phyloP scores from a whole-genome alignment of 2,329 filamentous ascomycete species.

The Westerdykella aurantiaca region DNA sequence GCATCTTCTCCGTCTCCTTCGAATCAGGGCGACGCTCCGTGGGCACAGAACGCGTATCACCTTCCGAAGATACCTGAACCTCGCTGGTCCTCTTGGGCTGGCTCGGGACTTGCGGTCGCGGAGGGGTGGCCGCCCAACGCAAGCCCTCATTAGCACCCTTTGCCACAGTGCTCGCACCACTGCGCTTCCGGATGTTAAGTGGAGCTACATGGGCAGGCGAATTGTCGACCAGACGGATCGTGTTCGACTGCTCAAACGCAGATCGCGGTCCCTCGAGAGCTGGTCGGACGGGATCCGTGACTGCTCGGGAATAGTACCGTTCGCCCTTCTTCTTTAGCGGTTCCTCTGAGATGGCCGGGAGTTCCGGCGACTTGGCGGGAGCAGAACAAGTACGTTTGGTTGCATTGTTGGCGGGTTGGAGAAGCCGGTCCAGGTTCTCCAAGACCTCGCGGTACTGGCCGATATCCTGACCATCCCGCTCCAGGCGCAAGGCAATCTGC shows the following conservation, averaged over 20 bases:
- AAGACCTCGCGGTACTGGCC: constrained; percentile 56
- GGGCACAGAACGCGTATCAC: not conserved
- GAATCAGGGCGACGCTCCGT: not conserved
- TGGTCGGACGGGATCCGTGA: constrained; percentile 40
- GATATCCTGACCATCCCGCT: constrained; percentile 42
- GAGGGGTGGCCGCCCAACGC: no score
- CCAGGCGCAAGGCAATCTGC: constrained; percentile 50
- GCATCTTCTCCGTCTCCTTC: constrained; percentile 16
- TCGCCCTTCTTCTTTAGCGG: constrained; percentile 31
- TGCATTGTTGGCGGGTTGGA: constrained; percentile 24
- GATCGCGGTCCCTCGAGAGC: constrained; percentile 17
- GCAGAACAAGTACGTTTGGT: constrained; percentile 45
- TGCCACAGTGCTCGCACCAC: constrained; percentile 28
- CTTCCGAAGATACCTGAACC: not conserved
- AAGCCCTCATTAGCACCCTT: constrained; percentile 9
- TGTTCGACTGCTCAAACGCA: constrained; percentile 33
- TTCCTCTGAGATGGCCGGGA: constrained; percentile 52
- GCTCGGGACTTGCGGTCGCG: not conserved
- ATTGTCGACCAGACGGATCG: constrained; percentile 53
- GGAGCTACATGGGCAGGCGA: constrained; percentile 49
- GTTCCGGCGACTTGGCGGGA: constrained; percentile 29
- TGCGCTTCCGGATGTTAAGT: constrained; percentile 51
- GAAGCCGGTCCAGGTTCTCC: constrained; percentile 52
- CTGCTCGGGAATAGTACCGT: constrained; percentile 34
- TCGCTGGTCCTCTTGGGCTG: not conserved